Base-by-base conservation (phyloP, 768 basidiomycete species). In the Daedalea quercina region DNA sequence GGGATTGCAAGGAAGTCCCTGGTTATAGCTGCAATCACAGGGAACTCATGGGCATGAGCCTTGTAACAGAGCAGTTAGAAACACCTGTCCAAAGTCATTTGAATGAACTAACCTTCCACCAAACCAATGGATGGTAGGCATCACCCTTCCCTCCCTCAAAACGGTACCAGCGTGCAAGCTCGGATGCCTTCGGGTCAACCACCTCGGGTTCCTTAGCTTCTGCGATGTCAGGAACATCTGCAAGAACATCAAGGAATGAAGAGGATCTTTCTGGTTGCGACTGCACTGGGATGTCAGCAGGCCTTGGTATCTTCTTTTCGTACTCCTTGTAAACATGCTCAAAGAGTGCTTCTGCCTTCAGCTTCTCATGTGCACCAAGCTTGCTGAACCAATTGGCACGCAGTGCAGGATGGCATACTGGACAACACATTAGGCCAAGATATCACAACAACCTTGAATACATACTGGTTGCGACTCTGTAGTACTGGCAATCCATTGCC, bases 381-480 rank as follows among this genome's bases (percentile, higher is more conserved):
- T 44, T 47, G 17, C 52, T 46, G 45, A 67, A 66, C 65, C 65
- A 68, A 17, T 51, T 43, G 19, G 53, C 41, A 24, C 61, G 59
- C 24, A 69, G 46, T 25, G 47, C 54, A 15, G 68, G 65, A 57
- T 68, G 65, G 25, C 65, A 59, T 13, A 66, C 66, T 66, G 50
- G 11, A 35, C 41, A 41, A 23, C 43, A 31, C 28, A 31, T n/a
- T 44, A 49, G 25, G 34, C 44, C 15, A 28, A 31, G 31, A 51
- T 19, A 28, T 42, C 12, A 25, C 3, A 51, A 19, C 9, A 43
- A 23, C 6, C 17, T 8, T 9, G 15, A 47, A 9, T 9, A 62
- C 62, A 17, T 60, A 71, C 66, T 43, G 3, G 66, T 70, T 35
- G 58, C 66, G 37, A 72, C 47, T 8, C 60, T 55, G 33, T 64